Conservation (phyloP, 2,329 filamentous ascomycete genomes). For the Raffaelea arxii region DNA sequence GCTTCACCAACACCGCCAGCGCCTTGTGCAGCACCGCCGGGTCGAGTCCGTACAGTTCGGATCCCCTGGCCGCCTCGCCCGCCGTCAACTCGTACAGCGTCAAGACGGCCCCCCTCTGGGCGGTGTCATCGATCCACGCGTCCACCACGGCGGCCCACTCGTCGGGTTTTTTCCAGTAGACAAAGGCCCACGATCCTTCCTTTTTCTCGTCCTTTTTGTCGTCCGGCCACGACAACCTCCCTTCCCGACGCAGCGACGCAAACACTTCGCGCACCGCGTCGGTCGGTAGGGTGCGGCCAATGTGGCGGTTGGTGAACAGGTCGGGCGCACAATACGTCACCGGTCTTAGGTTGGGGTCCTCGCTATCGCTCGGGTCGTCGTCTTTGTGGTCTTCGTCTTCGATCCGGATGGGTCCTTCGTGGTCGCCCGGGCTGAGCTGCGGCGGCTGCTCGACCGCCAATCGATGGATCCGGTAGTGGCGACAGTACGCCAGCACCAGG, state of each 20-base stretch:
- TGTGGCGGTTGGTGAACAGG: slow-evolving; percentile 47
- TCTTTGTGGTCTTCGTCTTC: not conserved
- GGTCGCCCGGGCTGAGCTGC: slow-evolving; percentile 26
- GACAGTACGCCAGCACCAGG: slow-evolving; percentile 76
- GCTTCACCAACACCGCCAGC: slow-evolving; percentile 73
- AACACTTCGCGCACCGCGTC: slow-evolving; percentile 49
- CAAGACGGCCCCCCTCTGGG: slow-evolving; percentile 77
- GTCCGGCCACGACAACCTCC: slow-evolving; percentile 56
- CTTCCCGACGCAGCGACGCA: slow-evolving; percentile 48
- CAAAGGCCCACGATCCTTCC: slow-evolving; percentile 40
- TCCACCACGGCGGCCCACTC: slow-evolving; percentile 81
- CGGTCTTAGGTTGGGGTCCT: too few relatives aligned
- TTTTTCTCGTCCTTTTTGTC: slow-evolving; percentile 4
- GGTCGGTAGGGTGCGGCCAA: slow-evolving; percentile 40
- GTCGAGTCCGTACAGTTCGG: slow-evolving; percentile 86
- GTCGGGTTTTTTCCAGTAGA: slow-evolving; percentile 80
- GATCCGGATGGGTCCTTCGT: slow-evolving; percentile 20
- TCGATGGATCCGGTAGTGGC: slow-evolving; percentile 65
- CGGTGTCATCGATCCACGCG: slow-evolving; percentile 78
- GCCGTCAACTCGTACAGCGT: slow-evolving; percentile 88
- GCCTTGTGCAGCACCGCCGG: slow-evolving; percentile 69
- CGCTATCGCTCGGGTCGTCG: slow-evolving; percentile 3
- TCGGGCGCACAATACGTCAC: slow-evolving; percentile 15
- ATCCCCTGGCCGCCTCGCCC: slow-evolving; percentile 67
- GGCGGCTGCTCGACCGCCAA: slow-evolving; percentile 54